Conservation (phyloP, 495 filamentous ascomycete species). For the Penicillium samsonianum region DNA sequence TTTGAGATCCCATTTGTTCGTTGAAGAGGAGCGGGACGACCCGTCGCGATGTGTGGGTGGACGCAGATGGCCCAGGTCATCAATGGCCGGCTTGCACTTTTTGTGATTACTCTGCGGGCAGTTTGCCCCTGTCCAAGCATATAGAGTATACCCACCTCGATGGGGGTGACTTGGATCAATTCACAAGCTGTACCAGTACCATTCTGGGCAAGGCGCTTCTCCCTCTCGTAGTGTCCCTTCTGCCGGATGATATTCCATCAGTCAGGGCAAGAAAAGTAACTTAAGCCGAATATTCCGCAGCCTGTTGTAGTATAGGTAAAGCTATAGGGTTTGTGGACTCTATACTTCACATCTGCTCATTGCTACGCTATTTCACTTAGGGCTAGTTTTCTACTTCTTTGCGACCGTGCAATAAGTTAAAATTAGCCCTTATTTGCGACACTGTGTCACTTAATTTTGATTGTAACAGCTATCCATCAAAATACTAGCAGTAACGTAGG, state of each 20-base stretch:
- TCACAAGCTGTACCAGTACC: slow-evolving; percentile 48
- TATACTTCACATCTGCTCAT: slow-evolving; percentile 1
- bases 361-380: background rate
- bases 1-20: slow-evolving; percentile 22
- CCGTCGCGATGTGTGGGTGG: slow-evolving; percentile 15
- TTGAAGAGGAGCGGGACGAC: slow-evolving; percentile 20
- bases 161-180: slow-evolving; percentile 43
- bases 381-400: background rate
- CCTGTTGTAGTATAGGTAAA: background rate
- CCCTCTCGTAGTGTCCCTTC: slow-evolving; percentile 1
- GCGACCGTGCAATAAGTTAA: background rate
- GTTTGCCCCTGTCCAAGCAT: slow-evolving; percentile 46
- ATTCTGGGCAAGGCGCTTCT: background rate
- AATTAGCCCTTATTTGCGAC: background rate
- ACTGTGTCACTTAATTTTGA: background rate
- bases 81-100: slow-evolving; percentile 25
- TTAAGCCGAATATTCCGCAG: background rate
- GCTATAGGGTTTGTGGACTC: background rate
- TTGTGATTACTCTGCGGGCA: slow-evolving; percentile 36
- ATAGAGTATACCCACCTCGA: slow-evolving; percentile 43
- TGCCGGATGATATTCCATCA: background rate
- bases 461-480: background rate
- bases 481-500: background rate
- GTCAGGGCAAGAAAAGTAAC: background rate
- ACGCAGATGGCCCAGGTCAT: slow-evolving; percentile 26